phyloP scores from a whole-genome alignment of 2,329 filamentous ascomycete species.

The Xylaria multiplex region DNA sequence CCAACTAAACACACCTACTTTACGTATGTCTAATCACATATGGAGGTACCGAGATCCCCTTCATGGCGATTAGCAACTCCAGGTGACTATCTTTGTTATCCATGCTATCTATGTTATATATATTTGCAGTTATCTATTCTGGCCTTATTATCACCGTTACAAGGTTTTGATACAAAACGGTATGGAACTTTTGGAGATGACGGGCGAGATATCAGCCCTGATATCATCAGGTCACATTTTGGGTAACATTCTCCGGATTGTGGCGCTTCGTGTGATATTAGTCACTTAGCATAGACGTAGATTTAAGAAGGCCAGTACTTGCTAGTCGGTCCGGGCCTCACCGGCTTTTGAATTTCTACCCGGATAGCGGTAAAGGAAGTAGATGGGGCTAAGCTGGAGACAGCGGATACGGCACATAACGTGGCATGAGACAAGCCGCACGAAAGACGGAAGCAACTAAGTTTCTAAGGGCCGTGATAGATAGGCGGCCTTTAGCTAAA shows the following conservation, averaged over 20 bases:
- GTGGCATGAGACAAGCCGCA: constrained; percentile 9
- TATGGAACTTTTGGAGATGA: not conserved
- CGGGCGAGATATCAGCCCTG: not conserved
- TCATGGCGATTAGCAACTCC: not conserved
- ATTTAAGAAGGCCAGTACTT: not conserved
- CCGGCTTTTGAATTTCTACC: not conserved
- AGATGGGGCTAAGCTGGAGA: constrained; percentile 4
- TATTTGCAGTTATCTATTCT: not conserved
- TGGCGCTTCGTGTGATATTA: not conserved
- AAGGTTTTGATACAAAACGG: not conserved
- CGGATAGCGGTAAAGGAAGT: constrained; percentile 11
- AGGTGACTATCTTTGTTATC: not conserved
- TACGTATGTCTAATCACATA: not conserved
- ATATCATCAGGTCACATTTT: not conserved
- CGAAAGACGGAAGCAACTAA: not conserved
- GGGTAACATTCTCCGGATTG: not conserved
- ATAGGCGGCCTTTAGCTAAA: not conserved
- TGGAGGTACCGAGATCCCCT: not conserved
- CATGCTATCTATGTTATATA: too few species aligned
- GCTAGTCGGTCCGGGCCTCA: not conserved
- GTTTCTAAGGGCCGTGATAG: not conserved
- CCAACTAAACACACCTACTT: not conserved
- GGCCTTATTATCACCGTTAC: not conserved
- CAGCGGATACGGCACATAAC: constrained; percentile 13
- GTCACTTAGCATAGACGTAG: not conserved